Conservation (phyloP, 305 asterid genomes). For the Fraxinus angustifolia region DNA sequence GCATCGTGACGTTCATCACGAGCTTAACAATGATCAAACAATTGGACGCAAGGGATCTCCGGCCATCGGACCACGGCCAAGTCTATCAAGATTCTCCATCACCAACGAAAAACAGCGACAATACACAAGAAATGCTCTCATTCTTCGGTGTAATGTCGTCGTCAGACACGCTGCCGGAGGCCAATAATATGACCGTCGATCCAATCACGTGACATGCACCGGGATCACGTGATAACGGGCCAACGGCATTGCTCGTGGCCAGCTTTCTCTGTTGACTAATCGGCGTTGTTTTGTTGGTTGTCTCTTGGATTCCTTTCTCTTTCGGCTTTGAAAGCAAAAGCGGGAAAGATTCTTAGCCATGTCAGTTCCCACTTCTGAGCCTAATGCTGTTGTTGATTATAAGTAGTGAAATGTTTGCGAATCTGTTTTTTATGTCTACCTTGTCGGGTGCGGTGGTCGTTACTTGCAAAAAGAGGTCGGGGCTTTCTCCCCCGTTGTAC, state of each 20-base stretch:
- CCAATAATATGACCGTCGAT: conserved; percentile 41
- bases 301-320: conserved; percentile 27
- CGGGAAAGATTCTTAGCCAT: conserved; percentile 14
- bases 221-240: conserved; percentile 27
- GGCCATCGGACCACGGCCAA: conserved; percentile 7
- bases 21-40: not conserved
- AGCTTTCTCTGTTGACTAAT: conserved; percentile 44
- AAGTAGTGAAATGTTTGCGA: no score
- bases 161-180: conserved; percentile 40
- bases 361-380: not conserved
- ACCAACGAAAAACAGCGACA: not conserved
- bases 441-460: no score
- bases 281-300: conserved; percentile 37
- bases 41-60: not conserved
- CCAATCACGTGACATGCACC: conserved; percentile 14
- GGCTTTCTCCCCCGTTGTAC: no score
- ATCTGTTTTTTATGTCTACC: no score
- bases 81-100: not conserved
- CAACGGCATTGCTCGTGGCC: conserved; percentile 29
- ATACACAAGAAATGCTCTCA: not conserved
- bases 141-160: not conserved
- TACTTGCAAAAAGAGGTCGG: no score
- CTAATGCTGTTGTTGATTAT: not conserved
- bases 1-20: conserved; percentile 20
- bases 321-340: conserved; percentile 28